A percentile compares a stretch with the other conserved stretches of the same genome.
Evolutionary conservation across 1,284 basidiomycete species (phyloP).

Genomic region (Boletus smithii): DNA sequence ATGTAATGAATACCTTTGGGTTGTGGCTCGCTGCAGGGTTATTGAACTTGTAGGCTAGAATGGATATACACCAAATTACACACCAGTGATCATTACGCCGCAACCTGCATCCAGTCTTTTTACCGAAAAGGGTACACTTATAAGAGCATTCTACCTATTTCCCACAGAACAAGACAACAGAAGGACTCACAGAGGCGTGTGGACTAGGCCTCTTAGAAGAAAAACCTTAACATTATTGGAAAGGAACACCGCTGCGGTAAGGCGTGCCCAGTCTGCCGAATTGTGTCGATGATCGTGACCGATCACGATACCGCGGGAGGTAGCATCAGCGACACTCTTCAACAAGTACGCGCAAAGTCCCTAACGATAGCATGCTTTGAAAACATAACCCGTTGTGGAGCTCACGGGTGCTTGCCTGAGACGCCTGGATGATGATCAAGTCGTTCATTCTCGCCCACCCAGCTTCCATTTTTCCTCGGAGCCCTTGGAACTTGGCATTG

Average conservation of each 20-base stretch:
- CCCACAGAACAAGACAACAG: not conserved
- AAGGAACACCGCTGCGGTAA: slow-evolving; percentile 71
- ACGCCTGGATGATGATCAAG: slow-evolving; percentile 76
- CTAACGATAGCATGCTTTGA: slow-evolving; percentile 35
- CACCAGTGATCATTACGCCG: slow-evolving; percentile 86
- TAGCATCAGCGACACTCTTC: slow-evolving; percentile 49
- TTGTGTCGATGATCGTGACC: slow-evolving; percentile 81
- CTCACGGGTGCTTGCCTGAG: slow-evolving; percentile 51
- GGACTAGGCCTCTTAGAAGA: slow-evolving; percentile 66
- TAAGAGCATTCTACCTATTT: slow-evolving; percentile 2
- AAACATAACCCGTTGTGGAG: not conserved
- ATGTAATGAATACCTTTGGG: slow-evolving; percentile 56
- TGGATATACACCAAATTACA: slow-evolving; percentile 6
- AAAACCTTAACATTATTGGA: slow-evolving; percentile 64
- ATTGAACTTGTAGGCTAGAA: not conserved
- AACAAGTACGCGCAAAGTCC: slow-evolving; percentile 73
- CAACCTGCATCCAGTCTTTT: slow-evolving; percentile 65
- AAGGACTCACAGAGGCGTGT: slow-evolving; percentile 72
- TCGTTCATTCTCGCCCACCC: slow-evolving; percentile 87
- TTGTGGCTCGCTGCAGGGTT: slow-evolving; percentile 68
- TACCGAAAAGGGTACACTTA: slow-evolving; percentile 75
- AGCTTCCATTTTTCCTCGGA: slow-evolving; percentile 80
- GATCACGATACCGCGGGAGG: slow-evolving; percentile 66
- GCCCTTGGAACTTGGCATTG: slow-evolving; percentile 43
- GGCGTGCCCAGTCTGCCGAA: slow-evolving; percentile 70